A percentile compares a stretch with the other conserved stretches of the same genome.
These are phyloP conservation scores for Cicer judaicum DNA, from an alignment of 306 rosid species.

Conservation along the genomic window DNA sequence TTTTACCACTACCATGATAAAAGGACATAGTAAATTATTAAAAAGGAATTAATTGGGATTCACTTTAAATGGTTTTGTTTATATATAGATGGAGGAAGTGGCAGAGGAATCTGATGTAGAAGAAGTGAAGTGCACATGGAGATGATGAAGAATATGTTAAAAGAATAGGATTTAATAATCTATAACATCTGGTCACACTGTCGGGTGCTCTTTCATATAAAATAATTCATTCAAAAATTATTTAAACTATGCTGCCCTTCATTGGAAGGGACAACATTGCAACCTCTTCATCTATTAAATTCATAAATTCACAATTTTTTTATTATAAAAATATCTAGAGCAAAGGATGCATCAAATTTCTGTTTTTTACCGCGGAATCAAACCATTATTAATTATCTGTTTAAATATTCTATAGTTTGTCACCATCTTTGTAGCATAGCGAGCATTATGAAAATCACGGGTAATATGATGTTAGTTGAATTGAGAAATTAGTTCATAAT, in stretches of 20 bases:
- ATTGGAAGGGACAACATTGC: slow-evolving; percentile 63
- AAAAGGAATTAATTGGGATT: slow-evolving; percentile 44
- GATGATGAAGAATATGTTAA: slow-evolving; percentile 47
- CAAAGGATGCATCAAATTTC: too few relatives aligned
- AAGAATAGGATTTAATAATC: slow-evolving; percentile 32
- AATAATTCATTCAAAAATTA: slow-evolving; percentile 51
- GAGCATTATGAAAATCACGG: slow-evolving; percentile 47
- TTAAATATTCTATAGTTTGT: slow-evolving; percentile 41
- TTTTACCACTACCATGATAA: not conserved
- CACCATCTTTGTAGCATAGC: slow-evolving; percentile 40
- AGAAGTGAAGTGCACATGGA: slow-evolving; percentile 77
- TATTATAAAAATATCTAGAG: too few relatives aligned
- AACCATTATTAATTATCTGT: slow-evolving; percentile 2
- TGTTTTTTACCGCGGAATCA: too few relatives aligned
- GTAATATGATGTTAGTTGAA: not conserved
- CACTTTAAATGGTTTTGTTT: slow-evolving; percentile 51
- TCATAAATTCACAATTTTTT: slow-evolving; percentile 34
- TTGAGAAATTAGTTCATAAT: too few relatives aligned
- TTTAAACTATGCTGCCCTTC: slow-evolving; percentile 58
- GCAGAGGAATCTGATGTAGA: slow-evolving; percentile 57
- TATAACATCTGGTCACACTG: slow-evolving; percentile 62
- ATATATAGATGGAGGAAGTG: slow-evolving; percentile 45
- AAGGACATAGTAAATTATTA: slow-evolving; percentile 5
- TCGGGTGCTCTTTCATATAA: slow-evolving; percentile 55
- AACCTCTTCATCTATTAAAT: slow-evolving; percentile 50